These are phyloP conservation scores for Coelastrella sp. DNA, from an alignment of 139 green algal species.

Conservation along the genomic window DNA sequence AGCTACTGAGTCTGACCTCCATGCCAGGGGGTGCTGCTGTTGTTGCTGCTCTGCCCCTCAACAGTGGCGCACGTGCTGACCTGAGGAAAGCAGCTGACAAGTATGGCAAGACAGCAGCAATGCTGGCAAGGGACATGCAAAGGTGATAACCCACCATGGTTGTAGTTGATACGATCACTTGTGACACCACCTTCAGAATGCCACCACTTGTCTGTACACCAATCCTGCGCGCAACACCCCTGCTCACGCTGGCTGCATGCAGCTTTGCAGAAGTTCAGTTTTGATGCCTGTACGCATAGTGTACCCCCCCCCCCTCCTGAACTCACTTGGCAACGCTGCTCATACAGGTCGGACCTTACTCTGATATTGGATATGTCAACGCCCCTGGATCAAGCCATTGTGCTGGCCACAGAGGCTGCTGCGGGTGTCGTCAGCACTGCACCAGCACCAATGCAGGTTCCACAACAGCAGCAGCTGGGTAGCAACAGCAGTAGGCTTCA, in stretches of 20 bases:
- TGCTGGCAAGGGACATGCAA: slow-evolving; percentile 31
- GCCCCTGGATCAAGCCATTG: slow-evolving; percentile 19
- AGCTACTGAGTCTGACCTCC: not conserved
- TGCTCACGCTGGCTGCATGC: not conserved
- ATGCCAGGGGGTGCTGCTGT: not conserved
- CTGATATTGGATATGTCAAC: slow-evolving; percentile 18
- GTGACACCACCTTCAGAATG: not conserved
- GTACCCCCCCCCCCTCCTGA: too few relatives aligned
- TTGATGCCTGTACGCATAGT: too few relatives aligned
- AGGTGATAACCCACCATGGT: not conserved
- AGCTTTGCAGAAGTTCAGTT: too few relatives aligned
- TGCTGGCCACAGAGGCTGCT: slow-evolving; percentile 8
- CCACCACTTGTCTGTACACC: too few relatives aligned
- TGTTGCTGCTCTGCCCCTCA: not conserved
- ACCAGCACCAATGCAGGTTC: not conserved
- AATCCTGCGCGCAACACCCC: not conserved
- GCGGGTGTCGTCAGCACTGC: not conserved
- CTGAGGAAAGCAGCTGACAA: slow-evolving; percentile 1
- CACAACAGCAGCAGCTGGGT: slow-evolving; percentile 15
- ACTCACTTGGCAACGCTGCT: too few relatives aligned
- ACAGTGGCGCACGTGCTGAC: slow-evolving; percentile 1
- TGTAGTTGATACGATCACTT: not conserved
- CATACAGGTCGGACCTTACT: slow-evolving; percentile 25
- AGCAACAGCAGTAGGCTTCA: slow-evolving; percentile 2
- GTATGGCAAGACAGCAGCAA: slow-evolving; percentile 39